Base-by-base conservation (phyloP, 2,329 filamentous ascomycete genomes). In the Magnaporthiopsis rhizophila region DNA sequence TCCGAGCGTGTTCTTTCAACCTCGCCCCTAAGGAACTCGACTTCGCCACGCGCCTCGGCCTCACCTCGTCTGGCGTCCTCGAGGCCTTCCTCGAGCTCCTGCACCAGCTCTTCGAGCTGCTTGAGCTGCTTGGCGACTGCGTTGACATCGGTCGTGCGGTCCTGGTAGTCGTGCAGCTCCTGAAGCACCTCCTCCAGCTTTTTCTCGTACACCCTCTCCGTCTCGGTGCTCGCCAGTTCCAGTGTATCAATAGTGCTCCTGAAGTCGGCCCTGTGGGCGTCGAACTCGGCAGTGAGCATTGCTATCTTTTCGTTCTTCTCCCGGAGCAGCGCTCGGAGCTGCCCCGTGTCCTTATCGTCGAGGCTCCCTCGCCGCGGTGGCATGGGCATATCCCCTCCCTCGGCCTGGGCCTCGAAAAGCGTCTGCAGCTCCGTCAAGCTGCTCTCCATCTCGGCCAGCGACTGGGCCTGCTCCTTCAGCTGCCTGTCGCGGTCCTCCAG, bases 281-380 rank as follows among this genome's bases (percentile, higher is more conserved):
- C 95, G 71, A 99, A 99, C 73, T 99, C 95, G 11, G 91, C 86
- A 0, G 93, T 98, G 69, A 99, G 84, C 81, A 94, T 88, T 32
- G 89, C 88, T 69, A 99, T 97, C 79, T 93, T 97, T 65, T 99
- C 95, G 71, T 97, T 97, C 83, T 96, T 97, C 77, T 99, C 95
- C 30, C 91, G 85, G 64, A 99, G 78, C 70, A 96, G 78, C n/a
- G 89, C 85, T 64, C 93, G 87, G 65, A 99, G 81, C 72, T 96
- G 90, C 6, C 84, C 74, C 2, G 87, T 83, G 73, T 97, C 93
- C 69, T 88, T 88, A 65, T 90, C 89, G 65, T 88, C 87, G 30
- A 84, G 69, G 69, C 80, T 83, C 68, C 76, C 76, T 67, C 79
- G 77, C 70, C 79, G 74, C 70, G 77, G 68, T 2, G 38, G 38